phyloP scores from a whole-genome alignment of 2,329 filamentous ascomycete species.

The Shiraia bambusicola region DNA sequence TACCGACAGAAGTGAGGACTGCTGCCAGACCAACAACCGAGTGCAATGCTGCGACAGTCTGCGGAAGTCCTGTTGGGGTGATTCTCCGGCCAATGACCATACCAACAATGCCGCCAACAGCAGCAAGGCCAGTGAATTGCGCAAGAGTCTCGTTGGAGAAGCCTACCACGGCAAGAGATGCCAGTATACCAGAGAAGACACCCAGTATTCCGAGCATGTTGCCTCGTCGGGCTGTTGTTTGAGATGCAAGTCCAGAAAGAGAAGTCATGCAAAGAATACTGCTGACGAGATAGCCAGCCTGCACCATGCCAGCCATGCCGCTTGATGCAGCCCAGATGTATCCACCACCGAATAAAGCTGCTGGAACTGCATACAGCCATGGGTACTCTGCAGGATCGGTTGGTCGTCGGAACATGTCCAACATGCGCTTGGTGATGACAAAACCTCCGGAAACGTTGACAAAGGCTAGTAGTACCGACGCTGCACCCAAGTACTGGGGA shows the following conservation, averaged over 20 bases:
- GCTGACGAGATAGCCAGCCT: conserved; percentile 84
- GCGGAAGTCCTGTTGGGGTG: conserved; percentile 82
- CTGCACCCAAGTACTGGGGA: conserved; percentile 73
- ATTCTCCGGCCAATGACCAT: conserved; percentile 81
- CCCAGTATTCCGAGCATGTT: conserved; percentile 86
- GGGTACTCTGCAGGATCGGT: conserved; percentile 87
- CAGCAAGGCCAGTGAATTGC: conserved; percentile 77
- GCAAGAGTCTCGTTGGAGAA: conserved; percentile 76
- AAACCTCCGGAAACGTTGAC: conserved; percentile 89
- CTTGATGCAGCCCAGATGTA: conserved; percentile 78
- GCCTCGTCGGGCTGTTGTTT: conserved; percentile 78
- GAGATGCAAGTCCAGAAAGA: conserved; percentile 77
- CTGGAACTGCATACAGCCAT: conserved; percentile 81
- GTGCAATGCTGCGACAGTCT: conserved; percentile 86
- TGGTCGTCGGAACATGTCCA: conserved; percentile 66
- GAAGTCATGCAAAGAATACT: conserved; percentile 80
- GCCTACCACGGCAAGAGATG: conserved; percentile 77
- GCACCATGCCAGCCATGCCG: conserved; percentile 79
- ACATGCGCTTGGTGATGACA: conserved; percentile 88
- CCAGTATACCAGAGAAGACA: conserved; percentile 78
- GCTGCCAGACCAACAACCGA: conserved; percentile 88
- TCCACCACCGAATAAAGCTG: conserved; percentile 74
- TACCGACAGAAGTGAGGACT: conserved; percentile 84
- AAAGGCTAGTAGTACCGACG: conserved; percentile 80
- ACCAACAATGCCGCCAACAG: conserved; percentile 67